A percentile compares a stretch with the other conserved stretches of the same genome.
Conservation (phyloP, 1,284 basidiomycete species). For the Sporisorium reilianum region DNA sequence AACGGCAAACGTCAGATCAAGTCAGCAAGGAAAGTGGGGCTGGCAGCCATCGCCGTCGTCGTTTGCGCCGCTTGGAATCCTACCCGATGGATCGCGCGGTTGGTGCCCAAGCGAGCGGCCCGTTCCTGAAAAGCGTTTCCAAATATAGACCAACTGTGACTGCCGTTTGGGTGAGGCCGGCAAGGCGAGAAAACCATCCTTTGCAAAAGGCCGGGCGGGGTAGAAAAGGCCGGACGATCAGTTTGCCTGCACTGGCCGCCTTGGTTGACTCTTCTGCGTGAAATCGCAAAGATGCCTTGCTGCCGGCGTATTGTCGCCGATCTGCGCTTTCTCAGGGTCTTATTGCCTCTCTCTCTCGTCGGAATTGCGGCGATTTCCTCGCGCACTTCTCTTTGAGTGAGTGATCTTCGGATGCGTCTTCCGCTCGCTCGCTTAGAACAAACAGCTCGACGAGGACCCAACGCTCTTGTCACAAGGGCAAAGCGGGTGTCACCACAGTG, state of each 20-base stretch:
- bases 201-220: no score
- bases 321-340: neutral
- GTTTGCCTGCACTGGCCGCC: no score
- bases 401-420: constrained; percentile 1
- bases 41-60: neutral
- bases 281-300: no score
- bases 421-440: neutral
- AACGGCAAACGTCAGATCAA: neutral
- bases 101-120: neutral
- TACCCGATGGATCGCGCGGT: constrained; percentile 2
- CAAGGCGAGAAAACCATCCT: no score
- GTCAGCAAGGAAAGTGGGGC: neutral
- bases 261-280: no score
- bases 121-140: constrained; percentile 6
- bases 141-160: constrained; percentile 4
- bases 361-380: constrained; percentile 31
- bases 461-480: no score
- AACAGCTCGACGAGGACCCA: no score
- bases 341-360: constrained; percentile 3
- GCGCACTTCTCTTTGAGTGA: neutral
- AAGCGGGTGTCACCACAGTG: no score
- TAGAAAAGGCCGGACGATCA: no score
- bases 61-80: no score
- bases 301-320: constrained; percentile 2
- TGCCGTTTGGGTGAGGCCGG: no score